Evolutionary conservation across 495 filamentous ascomycete genomes (phyloP).

Genomic region (Aspergillus olivimuriae): DNA sequence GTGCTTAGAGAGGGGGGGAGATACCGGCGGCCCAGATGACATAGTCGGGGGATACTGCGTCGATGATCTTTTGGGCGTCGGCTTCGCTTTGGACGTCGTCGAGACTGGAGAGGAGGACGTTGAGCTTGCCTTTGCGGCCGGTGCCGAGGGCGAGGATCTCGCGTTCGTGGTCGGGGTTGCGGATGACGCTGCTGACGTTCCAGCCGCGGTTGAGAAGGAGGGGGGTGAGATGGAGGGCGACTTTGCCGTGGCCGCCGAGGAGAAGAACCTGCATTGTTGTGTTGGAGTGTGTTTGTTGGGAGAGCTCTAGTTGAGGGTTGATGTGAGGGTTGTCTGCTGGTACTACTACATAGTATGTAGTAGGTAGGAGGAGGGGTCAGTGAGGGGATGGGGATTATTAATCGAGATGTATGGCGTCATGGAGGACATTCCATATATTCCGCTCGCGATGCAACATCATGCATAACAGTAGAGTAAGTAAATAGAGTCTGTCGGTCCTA

Average conservation of each 20-base stretch:
- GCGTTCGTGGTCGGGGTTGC: slow-evolving; percentile 57
- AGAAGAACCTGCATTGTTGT: slow-evolving; percentile 54
- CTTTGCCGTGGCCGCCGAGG: slow-evolving; percentile 76
- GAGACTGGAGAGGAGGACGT: slow-evolving; percentile 60
- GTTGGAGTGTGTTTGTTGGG: not conserved
- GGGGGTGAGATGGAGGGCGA: slow-evolving; percentile 70
- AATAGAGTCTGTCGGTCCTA: too few relatives aligned
- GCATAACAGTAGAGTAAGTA: too few relatives aligned
- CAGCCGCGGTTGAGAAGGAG: slow-evolving; percentile 66
- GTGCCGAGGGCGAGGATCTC: slow-evolving; percentile 55
- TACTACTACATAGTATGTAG: too few relatives aligned
- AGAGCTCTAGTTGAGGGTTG: too few relatives aligned
- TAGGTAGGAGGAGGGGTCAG: not conserved
- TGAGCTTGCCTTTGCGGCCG: slow-evolving; percentile 45
- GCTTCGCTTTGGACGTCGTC: slow-evolving; percentile 59
- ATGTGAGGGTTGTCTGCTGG: too few relatives aligned
- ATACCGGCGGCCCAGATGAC: slow-evolving; percentile 75
- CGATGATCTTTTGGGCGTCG: slow-evolving; percentile 56
- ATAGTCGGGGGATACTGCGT: slow-evolving; percentile 56
- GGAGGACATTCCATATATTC: too few relatives aligned
- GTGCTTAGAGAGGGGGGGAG: slow-evolving; percentile 11
- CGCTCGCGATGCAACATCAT: too few relatives aligned
- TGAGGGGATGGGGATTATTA: not conserved
- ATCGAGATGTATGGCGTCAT: too few relatives aligned
- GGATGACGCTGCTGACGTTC: slow-evolving; percentile 72